These are phyloP conservation scores for Microglena sp. DNA, from an alignment of 139 green algal species.

Conservation along the genomic window DNA sequence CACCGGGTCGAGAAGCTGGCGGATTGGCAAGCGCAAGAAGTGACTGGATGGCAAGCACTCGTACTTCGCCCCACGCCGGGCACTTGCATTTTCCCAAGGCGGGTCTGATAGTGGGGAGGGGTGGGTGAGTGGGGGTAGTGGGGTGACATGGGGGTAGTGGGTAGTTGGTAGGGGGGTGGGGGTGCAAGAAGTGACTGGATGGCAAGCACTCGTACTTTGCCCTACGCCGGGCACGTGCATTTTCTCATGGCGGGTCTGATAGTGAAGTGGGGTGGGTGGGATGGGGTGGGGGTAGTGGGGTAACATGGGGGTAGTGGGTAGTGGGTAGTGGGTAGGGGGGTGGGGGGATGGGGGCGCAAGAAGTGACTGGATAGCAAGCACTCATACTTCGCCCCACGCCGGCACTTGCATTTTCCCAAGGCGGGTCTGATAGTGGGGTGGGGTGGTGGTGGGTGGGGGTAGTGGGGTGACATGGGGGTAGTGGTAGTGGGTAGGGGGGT, in stretches of 20 bases:
- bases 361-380: constrained; percentile 54
- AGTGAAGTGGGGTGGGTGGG: too few species aligned
- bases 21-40: constrained; percentile 49
- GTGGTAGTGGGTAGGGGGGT: too few species aligned
- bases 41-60: constrained; percentile 47
- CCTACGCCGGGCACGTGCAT: constrained; percentile 39
- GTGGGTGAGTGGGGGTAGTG: too few species aligned
- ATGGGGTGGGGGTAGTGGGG: too few species aligned
- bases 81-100: constrained; percentile 69
- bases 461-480: too few species aligned
- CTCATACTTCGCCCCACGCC: constrained; percentile 35
- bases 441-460: too few species aligned
- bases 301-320: too few species aligned
- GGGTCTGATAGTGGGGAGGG: constrained; percentile 67
- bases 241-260: constrained; percentile 73
- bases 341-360: too few species aligned
- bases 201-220: constrained; percentile 50
- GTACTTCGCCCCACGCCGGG: constrained; percentile 36
- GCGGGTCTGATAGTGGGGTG: constrained; percentile 64
- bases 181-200: constrained; percentile 43
- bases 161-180: too few species aligned
- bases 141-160: too few species aligned
- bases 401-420: constrained; percentile 68
- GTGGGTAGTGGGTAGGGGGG: too few species aligned
- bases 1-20: constrained; percentile 28